Conservation (phyloP, 305 asterid genomes). For the Andrographis paniculata region DNA sequence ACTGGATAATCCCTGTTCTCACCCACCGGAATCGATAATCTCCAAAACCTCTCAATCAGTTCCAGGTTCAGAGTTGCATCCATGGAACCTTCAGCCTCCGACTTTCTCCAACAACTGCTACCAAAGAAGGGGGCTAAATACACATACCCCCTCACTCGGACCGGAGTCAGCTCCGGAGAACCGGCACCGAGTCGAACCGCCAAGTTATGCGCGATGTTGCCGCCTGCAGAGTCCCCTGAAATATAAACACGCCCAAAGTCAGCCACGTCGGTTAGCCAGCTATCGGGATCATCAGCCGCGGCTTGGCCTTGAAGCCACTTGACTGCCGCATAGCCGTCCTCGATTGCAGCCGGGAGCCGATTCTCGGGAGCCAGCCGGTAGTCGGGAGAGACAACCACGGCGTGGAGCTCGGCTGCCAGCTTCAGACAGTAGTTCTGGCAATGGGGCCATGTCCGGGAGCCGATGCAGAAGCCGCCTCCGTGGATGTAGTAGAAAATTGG, state of each 20-base stretch:
- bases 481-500: slow-evolving; percentile 71
- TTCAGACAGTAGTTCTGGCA: slow-evolving; percentile 68
- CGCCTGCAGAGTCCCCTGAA: slow-evolving; percentile 78
- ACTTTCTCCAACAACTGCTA: slow-evolving; percentile 43
- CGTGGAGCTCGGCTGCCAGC: slow-evolving; percentile 58
- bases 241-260: slow-evolving; percentile 50
- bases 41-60: slow-evolving; percentile 77
- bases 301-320: slow-evolving; percentile 64
- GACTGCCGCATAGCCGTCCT: slow-evolving; percentile 51
- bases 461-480: slow-evolving; percentile 79
- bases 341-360: slow-evolving; percentile 71
- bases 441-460: slow-evolving; percentile 68
- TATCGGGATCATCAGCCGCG: slow-evolving; percentile 33
- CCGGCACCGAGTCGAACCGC: slow-evolving; percentile 41
- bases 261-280: slow-evolving; percentile 45
- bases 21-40: slow-evolving; percentile 48
- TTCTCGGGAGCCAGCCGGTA: slow-evolving; percentile 63
- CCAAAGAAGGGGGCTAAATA: slow-evolving; percentile 63
- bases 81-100: slow-evolving; percentile 62
- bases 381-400: slow-evolving; percentile 55
- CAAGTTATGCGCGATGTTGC: slow-evolving; percentile 59
- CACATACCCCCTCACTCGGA: slow-evolving; percentile 53
- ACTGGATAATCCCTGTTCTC: slow-evolving; percentile 51
- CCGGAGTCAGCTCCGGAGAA: slow-evolving; percentile 36
- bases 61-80: slow-evolving; percentile 60